Evolutionary conservation across 805 yeast genomes (phyloP).

Genomic region (Lachancea kluyveri): DNA sequence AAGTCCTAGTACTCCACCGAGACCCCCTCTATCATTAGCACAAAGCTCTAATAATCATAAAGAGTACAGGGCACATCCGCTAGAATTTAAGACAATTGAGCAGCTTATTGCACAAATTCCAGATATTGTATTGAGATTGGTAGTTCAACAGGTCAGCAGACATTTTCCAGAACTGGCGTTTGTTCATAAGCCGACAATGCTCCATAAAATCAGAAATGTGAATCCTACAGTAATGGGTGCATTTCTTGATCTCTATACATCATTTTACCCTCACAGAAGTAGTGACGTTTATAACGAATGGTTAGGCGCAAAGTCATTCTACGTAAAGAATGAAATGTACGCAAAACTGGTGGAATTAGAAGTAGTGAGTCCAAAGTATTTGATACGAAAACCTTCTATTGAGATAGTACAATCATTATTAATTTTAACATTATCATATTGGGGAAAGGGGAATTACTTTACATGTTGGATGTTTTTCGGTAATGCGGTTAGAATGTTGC

Average conservation of each 20-base stretch:
- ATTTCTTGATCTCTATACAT: constrained; percentile 3
- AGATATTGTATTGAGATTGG: background rate
- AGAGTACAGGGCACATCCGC: background rate
- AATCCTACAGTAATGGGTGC: constrained; percentile 9
- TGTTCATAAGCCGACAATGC: constrained; percentile 7
- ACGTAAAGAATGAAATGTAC: constrained; percentile 7
- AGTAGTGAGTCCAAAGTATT: constrained; percentile 4
- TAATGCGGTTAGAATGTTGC: constrained; percentile 8
- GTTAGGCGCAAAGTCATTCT: constrained; percentile 8
- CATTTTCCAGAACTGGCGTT: constrained; percentile 8
- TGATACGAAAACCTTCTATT: constrained; percentile 5
- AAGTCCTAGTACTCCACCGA: too few species aligned
- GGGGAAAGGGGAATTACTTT: constrained; percentile 10
- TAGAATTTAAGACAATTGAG: background rate
- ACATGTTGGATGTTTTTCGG: constrained; percentile 11
- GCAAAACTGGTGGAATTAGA: constrained; percentile 8
- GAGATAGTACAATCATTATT: constrained; percentile 8
- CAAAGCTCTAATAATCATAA: too few species aligned
- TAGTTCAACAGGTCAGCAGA: constrained; percentile 1
- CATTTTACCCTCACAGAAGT: constrained; percentile 5
- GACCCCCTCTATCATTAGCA: too few species aligned
- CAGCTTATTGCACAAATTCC: constrained; percentile 1
- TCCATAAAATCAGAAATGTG: constrained; percentile 3
- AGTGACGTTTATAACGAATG: constrained; percentile 4
- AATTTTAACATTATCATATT: constrained; percentile 5